Base-by-base conservation (phyloP, 2,329 filamentous ascomycete genomes). In the Cladorrhinum sp. region DNA sequence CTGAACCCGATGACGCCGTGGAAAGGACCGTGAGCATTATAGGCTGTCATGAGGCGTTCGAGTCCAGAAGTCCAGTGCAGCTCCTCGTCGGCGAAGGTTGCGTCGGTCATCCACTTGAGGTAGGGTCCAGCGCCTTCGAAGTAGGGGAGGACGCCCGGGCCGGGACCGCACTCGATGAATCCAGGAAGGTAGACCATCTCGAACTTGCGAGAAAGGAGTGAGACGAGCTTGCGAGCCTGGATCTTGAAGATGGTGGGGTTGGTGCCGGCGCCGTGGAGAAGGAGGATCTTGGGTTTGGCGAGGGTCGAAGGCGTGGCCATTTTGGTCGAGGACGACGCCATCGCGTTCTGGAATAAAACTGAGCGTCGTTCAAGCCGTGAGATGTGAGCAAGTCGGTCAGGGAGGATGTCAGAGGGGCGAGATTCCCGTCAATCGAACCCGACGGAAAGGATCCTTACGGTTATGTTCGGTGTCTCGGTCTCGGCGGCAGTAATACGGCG, bases 191-290 rank as follows among this genome's bases (percentile, higher is more conserved):
- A 77, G 58, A 75, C 67, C 58, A 76, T 71, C 20, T 71, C 68
- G 64, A 77, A 77, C 58, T 71, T 68, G 12, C 65, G 62, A 18
- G 64, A 52, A 24, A 77, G 71, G 20, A 64, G 66, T 58, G 68
- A 66, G 55, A 70, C 65, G 42, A 77, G 67, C 10, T 71, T 68
- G 48, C 73, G 73, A 39, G 68, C 68, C 65, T 77, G 75, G 60
- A 74, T 69, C 24, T 70, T 69, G 66, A 75, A 77, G 67, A 72
- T 77, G 52, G 48, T 59, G 58, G 72, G 67, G 60, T 73, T 76
- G 30, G 74, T 74, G 60, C 76, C 76, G 36, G 72, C 71, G 62
- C 76, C 76, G 67, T 77, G 75, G 30, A 78, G 73, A 69, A 73
- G 73, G 30, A 77, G 70, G 60, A 77, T 59, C 48, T 59, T 65